Evolutionary conservation across 129 eudicot genomes (phyloP).

Genomic region (Sambucus nigra): DNA sequence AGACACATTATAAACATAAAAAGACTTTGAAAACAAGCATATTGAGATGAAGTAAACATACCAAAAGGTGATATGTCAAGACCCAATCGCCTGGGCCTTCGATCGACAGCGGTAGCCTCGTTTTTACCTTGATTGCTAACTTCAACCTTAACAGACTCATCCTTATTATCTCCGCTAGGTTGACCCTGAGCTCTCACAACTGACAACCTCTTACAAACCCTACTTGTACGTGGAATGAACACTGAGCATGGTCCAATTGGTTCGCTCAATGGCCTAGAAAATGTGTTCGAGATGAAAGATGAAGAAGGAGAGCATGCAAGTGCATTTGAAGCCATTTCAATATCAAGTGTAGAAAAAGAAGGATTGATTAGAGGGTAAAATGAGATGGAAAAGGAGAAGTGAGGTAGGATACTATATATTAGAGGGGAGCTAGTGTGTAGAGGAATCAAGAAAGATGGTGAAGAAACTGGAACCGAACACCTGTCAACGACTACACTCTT

Average conservation of each 20-base stretch:
- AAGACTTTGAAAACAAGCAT: no score
- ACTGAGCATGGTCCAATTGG: constrained; percentile 20
- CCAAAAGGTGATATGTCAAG: constrained; percentile 43
- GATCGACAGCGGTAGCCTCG: constrained; percentile 22
- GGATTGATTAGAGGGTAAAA: not conserved
- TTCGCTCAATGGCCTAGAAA: constrained; percentile 8
- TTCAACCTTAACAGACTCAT: constrained; percentile 44
- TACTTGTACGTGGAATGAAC: constrained; percentile 23
- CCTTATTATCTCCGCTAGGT: constrained; percentile 20
- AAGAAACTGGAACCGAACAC: not conserved
- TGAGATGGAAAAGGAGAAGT: not conserved
- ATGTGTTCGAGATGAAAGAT: constrained; percentile 14
- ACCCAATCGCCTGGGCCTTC: constrained; percentile 25
- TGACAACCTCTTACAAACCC: not conserved
- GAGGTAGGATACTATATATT: not conserved
- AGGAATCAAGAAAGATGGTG: constrained; percentile 10
- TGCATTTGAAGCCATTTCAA: constrained; percentile 23
- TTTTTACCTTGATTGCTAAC: constrained; percentile 2
- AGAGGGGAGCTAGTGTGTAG: constrained; percentile 1
- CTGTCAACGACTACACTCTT: not conserved
- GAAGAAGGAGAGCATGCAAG: constrained; percentile 13
- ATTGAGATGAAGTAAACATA: no score
- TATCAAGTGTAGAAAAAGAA: not conserved
- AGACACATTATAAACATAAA: no score
- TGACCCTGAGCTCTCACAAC: constrained; percentile 35